Conservation (phyloP, 495 filamentous ascomycete genomes). For the Talaromyces trachyspermus region DNA sequence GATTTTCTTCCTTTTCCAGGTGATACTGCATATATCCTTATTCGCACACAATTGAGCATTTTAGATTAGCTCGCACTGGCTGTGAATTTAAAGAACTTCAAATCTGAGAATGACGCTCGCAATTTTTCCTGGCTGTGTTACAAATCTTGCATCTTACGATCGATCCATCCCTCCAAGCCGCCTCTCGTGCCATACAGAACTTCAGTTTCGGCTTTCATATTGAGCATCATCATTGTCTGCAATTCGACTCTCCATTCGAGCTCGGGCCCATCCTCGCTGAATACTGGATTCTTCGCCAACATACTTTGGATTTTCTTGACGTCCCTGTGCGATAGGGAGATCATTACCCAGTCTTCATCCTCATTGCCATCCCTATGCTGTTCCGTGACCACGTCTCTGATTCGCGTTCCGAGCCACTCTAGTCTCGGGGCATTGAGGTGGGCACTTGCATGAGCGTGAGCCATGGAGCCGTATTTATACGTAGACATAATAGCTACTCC, state of each 20-base stretch:
- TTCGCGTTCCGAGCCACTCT: conserved; percentile 68
- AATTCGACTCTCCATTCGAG: conserved; percentile 56
- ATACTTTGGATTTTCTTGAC: conserved; percentile 59
- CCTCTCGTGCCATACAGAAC: conserved; percentile 55
- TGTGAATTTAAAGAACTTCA: neutral
- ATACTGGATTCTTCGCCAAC: conserved; percentile 48
- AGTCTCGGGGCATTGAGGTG: conserved; percentile 50
- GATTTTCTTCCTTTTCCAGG: no score
- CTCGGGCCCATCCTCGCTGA: conserved; percentile 41
- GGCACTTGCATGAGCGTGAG: conserved; percentile 62
- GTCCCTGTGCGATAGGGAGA: conserved; percentile 56
- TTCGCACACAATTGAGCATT: no score
- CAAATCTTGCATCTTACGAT: conserved; percentile 27
- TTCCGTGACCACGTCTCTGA: conserved; percentile 44
- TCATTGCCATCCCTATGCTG: conserved; percentile 8
- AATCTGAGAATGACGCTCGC: neutral
- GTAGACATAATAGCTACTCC: conserved; percentile 80
- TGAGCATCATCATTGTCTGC: conserved; percentile 80
- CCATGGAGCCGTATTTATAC: conserved; percentile 77
- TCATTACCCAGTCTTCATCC: conserved; percentile 29
- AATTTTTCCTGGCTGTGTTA: neutral
- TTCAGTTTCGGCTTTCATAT: conserved; percentile 87
- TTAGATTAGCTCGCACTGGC: no score
- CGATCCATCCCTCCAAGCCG: conserved; percentile 59
- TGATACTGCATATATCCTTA: no score